A percentile compares a stretch with the other conserved stretches of the same genome.
These are phyloP conservation scores for Clonostachys sp. DNA, from an alignment of 2,329 filamentous ascomycete species.

Conservation along the genomic window DNA sequence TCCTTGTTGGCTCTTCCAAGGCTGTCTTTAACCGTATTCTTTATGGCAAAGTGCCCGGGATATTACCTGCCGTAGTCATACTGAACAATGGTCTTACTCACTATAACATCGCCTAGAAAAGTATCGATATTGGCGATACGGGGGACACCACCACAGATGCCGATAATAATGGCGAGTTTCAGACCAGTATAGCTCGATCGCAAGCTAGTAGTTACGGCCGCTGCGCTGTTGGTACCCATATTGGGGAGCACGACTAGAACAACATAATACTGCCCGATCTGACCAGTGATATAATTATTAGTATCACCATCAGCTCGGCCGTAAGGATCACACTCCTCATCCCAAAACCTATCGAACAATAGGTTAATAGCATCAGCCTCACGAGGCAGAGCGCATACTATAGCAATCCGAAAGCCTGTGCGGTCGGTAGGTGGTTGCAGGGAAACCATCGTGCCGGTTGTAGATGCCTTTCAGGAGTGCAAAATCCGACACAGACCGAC, in stretches of 20 bases:
- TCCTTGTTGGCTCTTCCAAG: conserved; percentile 17
- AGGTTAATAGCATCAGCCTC: conserved; percentile 6
- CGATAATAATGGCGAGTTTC: conserved; percentile 23
- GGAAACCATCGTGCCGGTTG: background rate
- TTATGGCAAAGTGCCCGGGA: conserved; percentile 10
- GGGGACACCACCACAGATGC: conserved; percentile 17
- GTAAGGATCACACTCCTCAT: conserved; percentile 5
- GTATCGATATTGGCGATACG: conserved; percentile 3
- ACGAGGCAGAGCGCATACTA: conserved; percentile 6
- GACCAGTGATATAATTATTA: conserved; percentile 13
- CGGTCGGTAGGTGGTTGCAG: background rate
- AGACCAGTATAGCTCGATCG: conserved; percentile 9
- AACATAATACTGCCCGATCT: conserved; percentile 10
- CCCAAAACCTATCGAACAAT: conserved; percentile 7
- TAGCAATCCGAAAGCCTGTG: conserved; percentile 4
- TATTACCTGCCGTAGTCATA: conserved; percentile 18
- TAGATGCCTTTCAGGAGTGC: background rate
- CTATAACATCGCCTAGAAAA: conserved; percentile 17
- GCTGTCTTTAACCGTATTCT: conserved; percentile 14
- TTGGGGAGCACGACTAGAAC: conserved; percentile 8
- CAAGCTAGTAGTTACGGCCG: background rate
- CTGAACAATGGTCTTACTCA: conserved; percentile 18
- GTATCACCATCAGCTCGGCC: conserved; percentile 8
- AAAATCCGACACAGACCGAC: too few species aligned
- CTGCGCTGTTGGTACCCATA: conserved; percentile 3